Conservation (phyloP, 1,284 basidiomycete genomes). For the Leccinum variabile region DNA sequence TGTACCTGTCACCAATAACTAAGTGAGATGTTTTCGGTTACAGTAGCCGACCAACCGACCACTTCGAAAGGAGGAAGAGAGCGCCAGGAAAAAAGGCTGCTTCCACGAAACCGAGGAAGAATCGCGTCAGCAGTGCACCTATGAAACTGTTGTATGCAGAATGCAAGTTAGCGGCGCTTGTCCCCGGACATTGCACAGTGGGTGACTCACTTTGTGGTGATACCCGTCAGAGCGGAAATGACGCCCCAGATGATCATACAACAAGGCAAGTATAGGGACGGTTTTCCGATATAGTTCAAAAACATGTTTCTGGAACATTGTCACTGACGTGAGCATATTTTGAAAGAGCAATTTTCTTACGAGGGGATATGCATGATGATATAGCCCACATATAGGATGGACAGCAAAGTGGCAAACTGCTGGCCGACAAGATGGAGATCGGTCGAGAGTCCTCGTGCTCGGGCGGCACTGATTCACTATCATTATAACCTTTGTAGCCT, state of each 20-base stretch:
- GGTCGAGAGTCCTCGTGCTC: conserved; percentile 23
- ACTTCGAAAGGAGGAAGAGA: conserved; percentile 71
- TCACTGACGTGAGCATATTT: background rate
- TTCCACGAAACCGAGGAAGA: conserved; percentile 69
- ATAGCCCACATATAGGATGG: conserved; percentile 73
- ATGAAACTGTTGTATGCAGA: conserved; percentile 48
- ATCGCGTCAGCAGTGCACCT: conserved; percentile 71
- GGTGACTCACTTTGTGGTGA: conserved; percentile 52
- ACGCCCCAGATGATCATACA: conserved; percentile 76
- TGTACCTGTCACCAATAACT: conserved; percentile 44
- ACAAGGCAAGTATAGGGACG: conserved; percentile 70
- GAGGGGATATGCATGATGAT: conserved; percentile 64
- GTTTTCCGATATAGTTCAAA: conserved; percentile 68
- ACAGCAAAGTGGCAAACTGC: conserved; percentile 68
- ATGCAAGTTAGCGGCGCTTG: background rate
- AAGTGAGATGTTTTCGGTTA: conserved; percentile 36
- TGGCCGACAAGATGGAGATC: conserved; percentile 39
- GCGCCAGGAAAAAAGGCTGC: conserved; percentile 77
- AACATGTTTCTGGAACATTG: conserved; percentile 61
- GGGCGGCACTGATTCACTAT: conserved; percentile 13
- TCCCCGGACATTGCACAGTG: background rate
- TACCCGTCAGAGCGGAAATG: conserved; percentile 63
- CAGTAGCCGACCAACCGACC: conserved; percentile 54
- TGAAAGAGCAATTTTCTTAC: conserved; percentile 8
- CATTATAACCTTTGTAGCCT: too few species aligned